phyloP scores from a whole-genome alignment of 1,284 basidiomycete genomes.

The Rhodotorula sp. region DNA sequence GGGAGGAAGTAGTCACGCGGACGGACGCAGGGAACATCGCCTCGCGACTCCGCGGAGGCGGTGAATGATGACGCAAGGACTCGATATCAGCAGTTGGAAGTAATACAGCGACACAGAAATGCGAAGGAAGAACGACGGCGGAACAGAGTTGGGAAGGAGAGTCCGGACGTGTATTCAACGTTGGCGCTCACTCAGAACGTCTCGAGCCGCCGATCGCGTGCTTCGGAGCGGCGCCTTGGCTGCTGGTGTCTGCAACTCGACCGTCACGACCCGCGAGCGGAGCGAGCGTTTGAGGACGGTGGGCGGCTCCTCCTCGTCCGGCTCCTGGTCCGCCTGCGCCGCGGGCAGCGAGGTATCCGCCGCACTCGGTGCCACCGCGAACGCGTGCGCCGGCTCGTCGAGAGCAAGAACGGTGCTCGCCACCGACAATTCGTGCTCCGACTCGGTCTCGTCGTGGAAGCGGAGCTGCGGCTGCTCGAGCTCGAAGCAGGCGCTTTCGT shows the following conservation, averaged over 20 bases:
- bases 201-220: conserved; percentile 10
- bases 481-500: conserved; percentile 18
- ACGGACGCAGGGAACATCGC: too few species aligned
- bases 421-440: conserved; percentile 10
- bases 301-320: background rate
- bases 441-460: conserved; percentile 23
- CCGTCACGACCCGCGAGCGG: conserved; percentile 18
- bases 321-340: too few species aligned
- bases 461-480: conserved; percentile 24
- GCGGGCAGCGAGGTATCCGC: background rate
- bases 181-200: conserved; percentile 24
- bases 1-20: background rate
- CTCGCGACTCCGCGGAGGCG: too few species aligned
- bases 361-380: background rate
- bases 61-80: too few species aligned
- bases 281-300: conserved; percentile 18
- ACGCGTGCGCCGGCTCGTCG: background rate
- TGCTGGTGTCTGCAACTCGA: conserved; percentile 13
- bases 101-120: background rate
- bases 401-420: conserved; percentile 1
- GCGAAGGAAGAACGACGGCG: background rate
- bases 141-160: background rate
- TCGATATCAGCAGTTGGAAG: too few species aligned
- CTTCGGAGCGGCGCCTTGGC: background rate
- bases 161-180: background rate